Evolutionary conservation across 768 basidiomycete species (phyloP).

Genomic region (Tricholoma sp.): DNA sequence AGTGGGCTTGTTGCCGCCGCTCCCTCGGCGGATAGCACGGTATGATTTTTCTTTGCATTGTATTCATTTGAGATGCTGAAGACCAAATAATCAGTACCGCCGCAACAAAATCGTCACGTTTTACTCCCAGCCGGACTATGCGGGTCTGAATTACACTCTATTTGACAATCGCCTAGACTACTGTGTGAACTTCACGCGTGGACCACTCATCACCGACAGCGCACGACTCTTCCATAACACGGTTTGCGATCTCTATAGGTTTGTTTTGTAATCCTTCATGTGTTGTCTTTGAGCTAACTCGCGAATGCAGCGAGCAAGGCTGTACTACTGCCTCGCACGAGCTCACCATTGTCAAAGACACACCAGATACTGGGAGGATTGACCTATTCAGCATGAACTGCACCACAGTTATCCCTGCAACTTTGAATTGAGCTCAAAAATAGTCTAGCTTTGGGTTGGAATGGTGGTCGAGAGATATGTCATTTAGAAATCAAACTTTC

Average conservation of each 20-base stretch:
- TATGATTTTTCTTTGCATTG: not conserved
- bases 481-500: not conserved
- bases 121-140: not conserved
- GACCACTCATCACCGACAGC: not conserved
- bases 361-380: not conserved
- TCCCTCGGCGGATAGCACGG: not conserved
- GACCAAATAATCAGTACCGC: not conserved
- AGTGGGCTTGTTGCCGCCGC: not conserved
- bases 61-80: not conserved
- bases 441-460: not conserved
- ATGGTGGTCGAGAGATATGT: not conserved
- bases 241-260: not conserved
- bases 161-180: not conserved
- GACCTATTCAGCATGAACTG: not conserved
- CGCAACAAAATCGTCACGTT: not conserved
- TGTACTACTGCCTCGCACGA: not conserved
- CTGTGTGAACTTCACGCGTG: not conserved
- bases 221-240: not conserved
- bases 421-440: not conserved
- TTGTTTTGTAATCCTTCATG: not conserved
- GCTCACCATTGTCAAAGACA: not conserved
- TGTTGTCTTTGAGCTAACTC: not conserved
- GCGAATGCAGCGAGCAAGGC: not conserved
- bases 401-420: not conserved
- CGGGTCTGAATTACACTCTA: not conserved